Percentiles rank a stretch among this genome's conserved stretches.
Conservation (phyloP, 345 rosid genomes). For the rapeseed (Brassica napus) region DNA sequence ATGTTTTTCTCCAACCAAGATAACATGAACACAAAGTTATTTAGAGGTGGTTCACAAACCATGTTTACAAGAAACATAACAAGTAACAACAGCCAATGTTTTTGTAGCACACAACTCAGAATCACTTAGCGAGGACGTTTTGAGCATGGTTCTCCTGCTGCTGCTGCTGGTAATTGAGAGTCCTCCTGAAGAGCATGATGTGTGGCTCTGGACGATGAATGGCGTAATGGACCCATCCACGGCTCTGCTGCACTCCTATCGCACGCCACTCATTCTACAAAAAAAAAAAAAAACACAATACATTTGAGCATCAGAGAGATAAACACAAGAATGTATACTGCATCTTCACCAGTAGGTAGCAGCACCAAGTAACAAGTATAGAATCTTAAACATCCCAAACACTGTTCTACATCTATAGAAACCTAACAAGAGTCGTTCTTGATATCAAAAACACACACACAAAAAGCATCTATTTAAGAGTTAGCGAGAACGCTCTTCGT, state of each 20-base stretch:
- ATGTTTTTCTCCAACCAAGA: too few species aligned
- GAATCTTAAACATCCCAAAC: background rate
- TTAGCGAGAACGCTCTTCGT: background rate
- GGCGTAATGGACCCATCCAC: conserved; percentile 98
- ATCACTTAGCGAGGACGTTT: background rate
- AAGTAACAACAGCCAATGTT: too few species aligned
- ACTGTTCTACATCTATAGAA: too few species aligned
- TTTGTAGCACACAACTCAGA: too few species aligned
- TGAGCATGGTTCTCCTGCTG: background rate
- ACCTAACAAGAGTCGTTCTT: background rate
- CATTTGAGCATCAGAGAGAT: background rate
- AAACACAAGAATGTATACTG: background rate
- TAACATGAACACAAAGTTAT: too few species aligned
- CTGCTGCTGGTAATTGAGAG: conserved; percentile 64
- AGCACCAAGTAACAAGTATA: background rate
- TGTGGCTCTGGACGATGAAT: conserved; percentile 99
- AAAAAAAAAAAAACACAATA: background rate
- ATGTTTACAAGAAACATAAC: too few species aligned
- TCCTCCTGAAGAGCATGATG: conserved; percentile 95
- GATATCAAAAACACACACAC: background rate
- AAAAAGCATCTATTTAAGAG: background rate
- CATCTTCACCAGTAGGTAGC: background rate
- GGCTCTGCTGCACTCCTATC: conserved; percentile 94
- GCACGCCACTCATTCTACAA: conserved; percentile 91
- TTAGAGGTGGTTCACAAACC: too few species aligned